phyloP scores from a whole-genome alignment of 2,329 filamentous ascomycete species.

The Hypoxylon sp. region DNA sequence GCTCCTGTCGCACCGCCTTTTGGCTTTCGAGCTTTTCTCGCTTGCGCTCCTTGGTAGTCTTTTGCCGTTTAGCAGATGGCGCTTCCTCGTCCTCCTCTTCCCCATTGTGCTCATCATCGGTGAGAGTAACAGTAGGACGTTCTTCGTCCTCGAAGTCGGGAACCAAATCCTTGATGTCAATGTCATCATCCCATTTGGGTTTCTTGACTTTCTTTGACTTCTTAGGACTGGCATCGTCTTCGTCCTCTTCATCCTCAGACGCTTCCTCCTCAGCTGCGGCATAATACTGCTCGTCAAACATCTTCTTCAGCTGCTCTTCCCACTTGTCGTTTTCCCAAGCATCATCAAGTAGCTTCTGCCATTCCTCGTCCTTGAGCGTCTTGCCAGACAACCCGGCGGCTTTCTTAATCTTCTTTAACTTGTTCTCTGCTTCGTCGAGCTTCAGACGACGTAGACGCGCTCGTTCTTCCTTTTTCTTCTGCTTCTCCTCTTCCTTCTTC shows the following conservation, averaged over 20 bases:
- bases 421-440: conserved; percentile 90
- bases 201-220: conserved; percentile 80
- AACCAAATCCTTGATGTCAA: conserved; percentile 93
- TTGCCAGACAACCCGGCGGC: conserved; percentile 84
- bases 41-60: conserved; percentile 72
- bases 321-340: conserved; percentile 91
- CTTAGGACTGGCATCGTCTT: conserved; percentile 65
- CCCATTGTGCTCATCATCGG: conserved; percentile 66
- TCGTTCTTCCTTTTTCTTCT: conserved; percentile 82
- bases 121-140: conserved; percentile 69
- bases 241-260: conserved; percentile 66
- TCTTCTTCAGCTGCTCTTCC: conserved; percentile 90
- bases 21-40: conserved; percentile 72
- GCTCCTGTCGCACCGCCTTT: conserved; percentile 83
- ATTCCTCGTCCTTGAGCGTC: conserved; percentile 80
- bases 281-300: conserved; percentile 94
- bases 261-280: conserved; percentile 76
- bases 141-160: conserved; percentile 85
- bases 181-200: conserved; percentile 95
- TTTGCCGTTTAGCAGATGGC: conserved; percentile 69
- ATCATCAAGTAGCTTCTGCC: conserved; percentile 86
- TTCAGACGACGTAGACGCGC: conserved; percentile 88
- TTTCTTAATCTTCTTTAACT: conserved; percentile 88
- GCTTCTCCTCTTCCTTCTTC: conserved; percentile 83
- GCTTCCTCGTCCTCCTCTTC: conserved; percentile 60